phyloP scores from a whole-genome alignment of 768 basidiomycete species.

The Pulveroboletus sp. region DNA sequence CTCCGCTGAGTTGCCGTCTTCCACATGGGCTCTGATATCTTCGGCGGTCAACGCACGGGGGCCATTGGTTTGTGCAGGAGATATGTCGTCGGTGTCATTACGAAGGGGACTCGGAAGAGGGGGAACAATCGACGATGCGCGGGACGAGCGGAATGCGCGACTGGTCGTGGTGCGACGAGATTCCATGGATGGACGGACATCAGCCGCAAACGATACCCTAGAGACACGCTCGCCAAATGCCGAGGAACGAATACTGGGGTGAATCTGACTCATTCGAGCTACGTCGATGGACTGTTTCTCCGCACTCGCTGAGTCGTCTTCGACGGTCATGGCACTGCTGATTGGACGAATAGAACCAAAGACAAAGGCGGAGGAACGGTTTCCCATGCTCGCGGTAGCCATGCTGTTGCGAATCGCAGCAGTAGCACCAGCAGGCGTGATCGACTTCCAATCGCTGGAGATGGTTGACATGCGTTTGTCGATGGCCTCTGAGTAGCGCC shows the following conservation, averaged over 20 bases:
- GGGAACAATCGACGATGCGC: conserved; percentile 36
- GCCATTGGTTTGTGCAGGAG: conserved; percentile 42
- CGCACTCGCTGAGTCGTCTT: conserved; percentile 33
- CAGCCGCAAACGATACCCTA: conserved; percentile 68
- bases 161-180: conserved; percentile 40
- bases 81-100: conserved; percentile 30
- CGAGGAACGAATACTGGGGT: conserved; percentile 52
- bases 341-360: conserved; percentile 53
- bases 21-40: conserved; percentile 55
- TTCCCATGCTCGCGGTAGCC: conserved; percentile 36
- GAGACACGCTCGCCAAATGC: conserved; percentile 47
- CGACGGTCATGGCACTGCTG: conserved; percentile 41
- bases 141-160: conserved; percentile 43
- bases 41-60: conserved; percentile 47
- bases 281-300: conserved; percentile 39
- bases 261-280: conserved; percentile 40
- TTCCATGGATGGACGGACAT: conserved; percentile 45
- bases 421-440: conserved; percentile 62
- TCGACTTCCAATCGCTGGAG: conserved; percentile 70
- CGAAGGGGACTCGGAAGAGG: conserved; percentile 33
- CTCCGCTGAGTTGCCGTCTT: conserved; percentile 28
- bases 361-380: conserved; percentile 46
- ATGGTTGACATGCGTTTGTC: conserved; percentile 85
- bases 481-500: conserved; percentile 58
- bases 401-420: conserved; percentile 72